Evolutionary conservation across 306 rosid species (phyloP), one percentile per base, ranked within the genome.

Genomic region (Quercus aquifolioides): DNA sequence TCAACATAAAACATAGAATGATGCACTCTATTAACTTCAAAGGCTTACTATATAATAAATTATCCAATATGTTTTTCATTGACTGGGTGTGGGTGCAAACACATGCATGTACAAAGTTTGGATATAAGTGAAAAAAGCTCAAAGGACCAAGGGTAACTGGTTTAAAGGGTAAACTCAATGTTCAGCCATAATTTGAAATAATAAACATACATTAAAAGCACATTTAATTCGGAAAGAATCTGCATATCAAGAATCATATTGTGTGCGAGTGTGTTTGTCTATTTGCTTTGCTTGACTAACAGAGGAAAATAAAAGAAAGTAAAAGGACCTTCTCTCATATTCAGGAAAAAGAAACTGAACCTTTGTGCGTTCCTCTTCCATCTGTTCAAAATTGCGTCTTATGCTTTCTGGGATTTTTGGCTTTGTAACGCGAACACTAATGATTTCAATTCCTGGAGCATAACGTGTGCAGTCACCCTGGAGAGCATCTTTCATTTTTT

Each of bases 351-450:
- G 69, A 75, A 76, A 83, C 55, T 55, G 77, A 84, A 92, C 99
- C 97, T 92, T 95, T 55, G 97, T 95, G 26, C 98, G 99, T 79
- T 92, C 99, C 84, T 92, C 98, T 80, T 92, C 99, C 99, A 92
- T 95, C 82, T 90, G 93, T 79, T 91, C 92, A 19, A 91, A 95
- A 82, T 92, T 93, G 67, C 86, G 85, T 80, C 91, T 87, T 76
- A 92, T 89, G 62, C 89, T 90, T 1, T 86, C 87, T 10, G 99
- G 99, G 86, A 95, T 95, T 10, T 86, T 86, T 17, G 99, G 98
- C 82, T 95, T 95, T 64, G 99, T 95, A 71, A 93, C 92, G 57
- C 98, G 98, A 41, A 95, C 99, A 30, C 89, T 88, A 63, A 95
- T 80, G 46, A 95, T 90, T 85, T 95, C 98, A 76, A 95, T 93